Evolutionary conservation across 805 yeast species (phyloP).

Genomic region (Yarrowia alimentaria): DNA sequence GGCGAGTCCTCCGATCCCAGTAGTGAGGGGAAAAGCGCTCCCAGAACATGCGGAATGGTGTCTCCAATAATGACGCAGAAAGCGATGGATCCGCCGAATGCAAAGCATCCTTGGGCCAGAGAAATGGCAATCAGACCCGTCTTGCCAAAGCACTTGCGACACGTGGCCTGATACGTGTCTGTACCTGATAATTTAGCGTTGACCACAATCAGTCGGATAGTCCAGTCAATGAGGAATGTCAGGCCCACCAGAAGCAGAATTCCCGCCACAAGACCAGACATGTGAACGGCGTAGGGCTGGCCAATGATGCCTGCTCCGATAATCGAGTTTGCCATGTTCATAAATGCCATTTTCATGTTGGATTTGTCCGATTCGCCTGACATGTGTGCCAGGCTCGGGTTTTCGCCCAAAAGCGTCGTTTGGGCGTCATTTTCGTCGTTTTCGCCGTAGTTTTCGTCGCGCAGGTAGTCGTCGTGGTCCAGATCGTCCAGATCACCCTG

Average conservation of each 20-base stretch:
- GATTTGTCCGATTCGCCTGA: slow-evolving; percentile 43
- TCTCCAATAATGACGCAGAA: slow-evolving; percentile 94
- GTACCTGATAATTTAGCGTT: slow-evolving; percentile 78
- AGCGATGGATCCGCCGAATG: slow-evolving; percentile 92
- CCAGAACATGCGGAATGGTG: slow-evolving; percentile 84
- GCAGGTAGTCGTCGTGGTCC: slow-evolving; percentile 8
- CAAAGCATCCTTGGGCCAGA: slow-evolving; percentile 80
- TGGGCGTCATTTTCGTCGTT: slow-evolving; percentile 13
- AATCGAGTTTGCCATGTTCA: slow-evolving; percentile 96
- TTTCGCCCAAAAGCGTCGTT: slow-evolving; percentile 14
- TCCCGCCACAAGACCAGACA: slow-evolving; percentile 78
- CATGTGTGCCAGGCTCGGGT: slow-evolving; percentile 11
- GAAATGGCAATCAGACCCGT: slow-evolving; percentile 66
- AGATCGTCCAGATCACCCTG: too few relatives aligned
- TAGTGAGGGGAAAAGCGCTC: slow-evolving; percentile 56
- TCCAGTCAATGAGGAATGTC: slow-evolving; percentile 83
- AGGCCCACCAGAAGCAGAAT: slow-evolving; percentile 56
- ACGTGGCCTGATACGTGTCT: slow-evolving; percentile 81
- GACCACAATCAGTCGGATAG: slow-evolving; percentile 68
- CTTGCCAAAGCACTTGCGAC: slow-evolving; percentile 71
- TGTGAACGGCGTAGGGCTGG: slow-evolving; percentile 82
- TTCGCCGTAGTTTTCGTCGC: slow-evolving; percentile 9
- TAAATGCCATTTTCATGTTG: slow-evolving; percentile 79
- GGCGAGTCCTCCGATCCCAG: slow-evolving; percentile 37
- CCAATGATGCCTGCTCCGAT: slow-evolving; percentile 96